Conservation (phyloP, 768 basidiomycete genomes). For the Pseudohyphozyma bogoriensis region DNA sequence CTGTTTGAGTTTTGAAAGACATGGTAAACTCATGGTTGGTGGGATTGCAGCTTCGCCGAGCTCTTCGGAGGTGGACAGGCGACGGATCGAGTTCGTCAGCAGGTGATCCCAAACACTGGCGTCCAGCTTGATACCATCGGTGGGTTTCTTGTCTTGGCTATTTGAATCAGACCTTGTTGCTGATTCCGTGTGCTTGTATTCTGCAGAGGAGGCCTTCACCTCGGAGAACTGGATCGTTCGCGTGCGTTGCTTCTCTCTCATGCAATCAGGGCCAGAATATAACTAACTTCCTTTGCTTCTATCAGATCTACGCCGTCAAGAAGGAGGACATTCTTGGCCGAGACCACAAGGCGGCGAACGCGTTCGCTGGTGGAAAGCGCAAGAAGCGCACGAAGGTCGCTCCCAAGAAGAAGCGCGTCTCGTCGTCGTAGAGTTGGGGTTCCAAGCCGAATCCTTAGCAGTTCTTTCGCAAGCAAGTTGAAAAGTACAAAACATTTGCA, state of each 20-base stretch:
- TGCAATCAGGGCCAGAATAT: not conserved
- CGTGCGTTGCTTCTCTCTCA: slow-evolving; percentile 14
- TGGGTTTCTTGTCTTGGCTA: slow-evolving; percentile 40
- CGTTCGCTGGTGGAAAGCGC: slow-evolving; percentile 79
- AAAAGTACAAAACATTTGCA: no score
- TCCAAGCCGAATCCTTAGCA: no score
- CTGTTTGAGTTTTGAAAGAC: not conserved
- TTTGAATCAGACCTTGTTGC: not conserved
- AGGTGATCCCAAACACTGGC: slow-evolving; percentile 62
- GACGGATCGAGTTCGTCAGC: slow-evolving; percentile 79
- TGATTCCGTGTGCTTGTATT: no score
- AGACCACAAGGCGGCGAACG: slow-evolving; percentile 75
- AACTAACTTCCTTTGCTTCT: not conserved
- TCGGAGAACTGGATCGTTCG: slow-evolving; percentile 98
- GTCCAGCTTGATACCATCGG: slow-evolving; percentile 82
- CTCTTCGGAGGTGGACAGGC: slow-evolving; percentile 68
- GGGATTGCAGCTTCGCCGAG: slow-evolving; percentile 62
- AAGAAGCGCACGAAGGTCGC: slow-evolving; percentile 47
- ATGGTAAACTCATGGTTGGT: slow-evolving; percentile 14
- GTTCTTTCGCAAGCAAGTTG: no score
- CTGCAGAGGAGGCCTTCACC: slow-evolving; percentile 87
- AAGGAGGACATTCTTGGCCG: slow-evolving; percentile 85
- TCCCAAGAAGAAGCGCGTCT: not conserved
- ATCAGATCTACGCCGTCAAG: slow-evolving; percentile 84
- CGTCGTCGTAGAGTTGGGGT: no score